Evolutionary conservation across 2,329 filamentous ascomycete genomes (phyloP).

Genomic region (Dactylellina cionopaga): DNA sequence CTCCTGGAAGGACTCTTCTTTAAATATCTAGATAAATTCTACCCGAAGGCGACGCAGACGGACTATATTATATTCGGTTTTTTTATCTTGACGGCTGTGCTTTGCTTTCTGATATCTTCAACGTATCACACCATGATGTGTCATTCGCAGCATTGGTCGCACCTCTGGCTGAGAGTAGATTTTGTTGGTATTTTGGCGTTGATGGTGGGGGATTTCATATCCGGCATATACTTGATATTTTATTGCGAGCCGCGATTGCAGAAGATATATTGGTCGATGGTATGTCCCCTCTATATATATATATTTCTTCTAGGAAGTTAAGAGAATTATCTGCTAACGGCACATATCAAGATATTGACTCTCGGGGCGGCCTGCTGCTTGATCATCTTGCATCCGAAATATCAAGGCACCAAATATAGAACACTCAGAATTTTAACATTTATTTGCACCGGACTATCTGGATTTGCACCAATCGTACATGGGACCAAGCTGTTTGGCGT

Average conservation of each 20-base stretch:
- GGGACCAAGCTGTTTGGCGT: slow-evolving; percentile 58
- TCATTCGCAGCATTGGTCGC: slow-evolving; percentile 60
- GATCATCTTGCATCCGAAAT: slow-evolving; percentile 60
- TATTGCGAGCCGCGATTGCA: slow-evolving; percentile 60
- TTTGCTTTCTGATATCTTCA: slow-evolving; percentile 61
- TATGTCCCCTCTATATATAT: slow-evolving; percentile 55
- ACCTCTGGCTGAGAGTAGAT: slow-evolving; percentile 61
- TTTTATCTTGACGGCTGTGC: slow-evolving; percentile 60
- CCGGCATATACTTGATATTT: slow-evolving; percentile 60
- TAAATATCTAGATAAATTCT: slow-evolving; percentile 56
- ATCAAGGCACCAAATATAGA: slow-evolving; percentile 60
- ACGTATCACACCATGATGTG: slow-evolving; percentile 62
- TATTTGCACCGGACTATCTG: slow-evolving; percentile 61
- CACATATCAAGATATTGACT: slow-evolving; percentile 59
- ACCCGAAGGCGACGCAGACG: slow-evolving; percentile 58
- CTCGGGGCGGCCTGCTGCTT: slow-evolving; percentile 59
- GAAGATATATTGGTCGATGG: slow-evolving; percentile 60
- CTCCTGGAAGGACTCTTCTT: slow-evolving; percentile 58
- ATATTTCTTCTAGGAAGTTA: neutral
- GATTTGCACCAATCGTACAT: slow-evolving; percentile 61
- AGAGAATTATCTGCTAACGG: slow-evolving; percentile 8
- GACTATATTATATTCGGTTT: slow-evolving; percentile 62
- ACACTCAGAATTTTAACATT: slow-evolving; percentile 60
- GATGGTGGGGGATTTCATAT: slow-evolving; percentile 61
- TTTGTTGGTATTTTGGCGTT: slow-evolving; percentile 61